Conservation (phyloP, 192 early-diverging fungal species). For the Thoreauomyces humboldtii region DNA sequence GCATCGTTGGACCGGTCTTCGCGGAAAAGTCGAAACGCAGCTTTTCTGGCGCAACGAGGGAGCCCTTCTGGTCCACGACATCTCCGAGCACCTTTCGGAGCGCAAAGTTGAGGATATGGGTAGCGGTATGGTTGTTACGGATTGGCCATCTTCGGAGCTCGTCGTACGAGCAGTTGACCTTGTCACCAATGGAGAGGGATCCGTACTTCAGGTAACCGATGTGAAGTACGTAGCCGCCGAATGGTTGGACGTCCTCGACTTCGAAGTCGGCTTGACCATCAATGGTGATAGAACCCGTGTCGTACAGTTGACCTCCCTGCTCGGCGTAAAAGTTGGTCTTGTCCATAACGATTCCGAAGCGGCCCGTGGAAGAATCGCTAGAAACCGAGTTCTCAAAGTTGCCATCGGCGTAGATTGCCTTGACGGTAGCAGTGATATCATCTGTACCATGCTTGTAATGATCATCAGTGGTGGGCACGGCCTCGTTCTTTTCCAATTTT, state of each 20-base stretch:
- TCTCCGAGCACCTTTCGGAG: constrained; percentile 81
- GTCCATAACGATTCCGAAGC: constrained; percentile 89
- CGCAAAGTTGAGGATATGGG: constrained; percentile 94
- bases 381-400: constrained; percentile 41
- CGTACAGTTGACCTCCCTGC: constrained; percentile 93
- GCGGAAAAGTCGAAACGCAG: constrained; percentile 93
- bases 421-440: constrained; percentile 70
- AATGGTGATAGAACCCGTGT: constrained; percentile 82
- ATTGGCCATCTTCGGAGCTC: constrained; percentile 85
- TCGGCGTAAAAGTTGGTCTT: constrained; percentile 98
- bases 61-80: constrained; percentile 89
- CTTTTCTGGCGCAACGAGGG: constrained; percentile 92
- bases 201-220: constrained; percentile 93
- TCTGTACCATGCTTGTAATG: constrained; percentile 75
- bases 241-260: constrained; percentile 90
- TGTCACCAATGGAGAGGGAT: constrained; percentile 61
- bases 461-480: constrained; percentile 83
- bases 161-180: constrained; percentile 80
- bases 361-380: constrained; percentile 53
- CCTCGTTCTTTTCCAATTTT: constrained; percentile 68
- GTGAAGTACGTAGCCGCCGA: constrained; percentile 94
- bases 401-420: constrained; percentile 73
- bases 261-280: constrained; percentile 84
- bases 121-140: constrained; percentile 94
- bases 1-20: constrained; percentile 59